Evolutionary conservation across 192 early-diverging fungal species (phyloP).

Genomic region (Podila verticillata): DNA sequence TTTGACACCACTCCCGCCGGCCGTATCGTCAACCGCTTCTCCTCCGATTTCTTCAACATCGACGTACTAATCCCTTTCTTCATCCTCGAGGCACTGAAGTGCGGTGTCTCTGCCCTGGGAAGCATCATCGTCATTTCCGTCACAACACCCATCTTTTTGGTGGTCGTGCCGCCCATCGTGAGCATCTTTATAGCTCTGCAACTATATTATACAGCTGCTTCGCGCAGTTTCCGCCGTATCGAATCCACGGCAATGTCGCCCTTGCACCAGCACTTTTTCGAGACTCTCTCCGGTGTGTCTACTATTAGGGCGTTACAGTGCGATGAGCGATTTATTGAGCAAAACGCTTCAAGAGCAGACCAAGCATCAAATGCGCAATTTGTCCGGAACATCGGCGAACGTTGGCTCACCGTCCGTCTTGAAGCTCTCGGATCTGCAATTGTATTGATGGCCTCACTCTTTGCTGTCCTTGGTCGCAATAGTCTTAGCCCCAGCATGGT

Average conservation of each 20-base stretch:
- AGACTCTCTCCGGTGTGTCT: slow-evolving; percentile 58
- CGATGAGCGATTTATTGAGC: slow-evolving; percentile 63
- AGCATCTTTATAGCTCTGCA: slow-evolving; percentile 45
- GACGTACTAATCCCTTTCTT: slow-evolving; percentile 60
- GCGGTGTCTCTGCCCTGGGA: slow-evolving; percentile 50
- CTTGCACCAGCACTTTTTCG: slow-evolving; percentile 68
- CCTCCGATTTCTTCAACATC: slow-evolving; percentile 80
- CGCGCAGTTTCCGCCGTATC: slow-evolving; percentile 77
- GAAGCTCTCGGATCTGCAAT: slow-evolving; percentile 84
- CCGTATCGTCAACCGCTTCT: slow-evolving; percentile 86
- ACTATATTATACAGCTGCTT: slow-evolving; percentile 66
- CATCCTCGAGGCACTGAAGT: slow-evolving; percentile 56
- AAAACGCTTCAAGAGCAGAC: slow-evolving; percentile 53
- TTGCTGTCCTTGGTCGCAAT: slow-evolving; percentile 72
- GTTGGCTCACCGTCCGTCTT: slow-evolving; percentile 77
- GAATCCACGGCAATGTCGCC: slow-evolving; percentile 76
- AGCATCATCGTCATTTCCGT: slow-evolving; percentile 58
- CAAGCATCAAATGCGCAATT: slow-evolving; percentile 20
- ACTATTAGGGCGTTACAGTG: slow-evolving; percentile 58
- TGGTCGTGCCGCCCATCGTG: slow-evolving; percentile 20
- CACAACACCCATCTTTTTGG: slow-evolving; percentile 59
- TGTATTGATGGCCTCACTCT: slow-evolving; percentile 79
- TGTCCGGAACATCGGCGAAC: slow-evolving; percentile 64
- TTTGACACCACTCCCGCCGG: slow-evolving; percentile 82
- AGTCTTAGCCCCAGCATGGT: slow-evolving; percentile 74